Base-by-base conservation (phyloP, 2,329 filamentous ascomycete genomes). In the Sodiomyces alkalinus region DNA sequence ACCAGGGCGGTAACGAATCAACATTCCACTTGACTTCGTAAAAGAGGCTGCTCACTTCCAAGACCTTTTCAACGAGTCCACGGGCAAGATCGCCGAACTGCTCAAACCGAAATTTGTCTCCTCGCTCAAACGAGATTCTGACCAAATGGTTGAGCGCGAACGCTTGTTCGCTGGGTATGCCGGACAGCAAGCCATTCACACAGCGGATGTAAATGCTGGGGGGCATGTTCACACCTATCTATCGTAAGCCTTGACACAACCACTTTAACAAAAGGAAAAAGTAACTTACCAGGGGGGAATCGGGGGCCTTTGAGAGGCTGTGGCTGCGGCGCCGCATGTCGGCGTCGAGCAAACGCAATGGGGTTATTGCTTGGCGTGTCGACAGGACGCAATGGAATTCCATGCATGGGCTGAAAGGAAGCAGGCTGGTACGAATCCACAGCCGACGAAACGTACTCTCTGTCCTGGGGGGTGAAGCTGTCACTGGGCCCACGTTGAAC, bases 61-160 rank as follows among this genome's bases (percentile, higher is more conserved):
- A 60, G 2, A 80, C 75, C 46, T 92, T 92, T 35, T 85, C 79
- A 31, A 92, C 74, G 7, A 98, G 64, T 3, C 81, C 80, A 51
- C 96, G 90, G 1, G 83, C 82, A 17, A 98, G 64, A 7, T 82
- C 77, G 2, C 81, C 78, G 41, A 94, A 96, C 5, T 82, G 80
- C 41, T 92, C 85, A 40, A 96, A 94, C 35, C 82, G 80, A 55
- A 92, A 94, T 52, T 93, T 93, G 48, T 96, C 90, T 25, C 87
- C 87, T 23, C 86, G 72, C 51, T 96, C 86, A 45, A 78, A 90
- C 0, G 86, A 94, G 17, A 96, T 94, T 48, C 93, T 92, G 34
- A 96, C 85, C 4, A 96, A 58, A 43, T 96, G 87, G 42, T 92
- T 83, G 8, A 96, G 60, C 0, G 85, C 87, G 53, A 92, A 96